Evolutionary conservation across 768 basidiomycete genomes (phyloP).

Genomic region (Cystobasidiopsis lactophilus): DNA sequence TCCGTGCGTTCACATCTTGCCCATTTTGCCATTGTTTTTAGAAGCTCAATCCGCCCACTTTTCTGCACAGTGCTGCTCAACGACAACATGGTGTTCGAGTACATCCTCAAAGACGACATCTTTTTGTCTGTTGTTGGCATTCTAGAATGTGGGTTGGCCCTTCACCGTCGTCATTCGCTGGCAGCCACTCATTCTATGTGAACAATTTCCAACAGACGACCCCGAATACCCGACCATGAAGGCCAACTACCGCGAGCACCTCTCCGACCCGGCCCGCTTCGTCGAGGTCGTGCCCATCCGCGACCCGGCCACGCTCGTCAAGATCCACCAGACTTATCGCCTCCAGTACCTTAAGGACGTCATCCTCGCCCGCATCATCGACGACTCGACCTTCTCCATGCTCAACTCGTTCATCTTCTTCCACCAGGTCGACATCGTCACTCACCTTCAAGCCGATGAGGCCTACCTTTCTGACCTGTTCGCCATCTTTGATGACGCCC

Average conservation of each 20-base stretch:
- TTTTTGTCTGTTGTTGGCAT: conserved; percentile 87
- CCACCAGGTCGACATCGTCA: conserved; percentile 96
- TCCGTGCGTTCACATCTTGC: conserved; percentile 40
- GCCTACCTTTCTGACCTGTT: conserved; percentile 59
- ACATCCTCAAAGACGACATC: conserved; percentile 74
- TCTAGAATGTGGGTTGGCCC: conserved; percentile 59
- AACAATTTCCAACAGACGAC: conserved; percentile 42
- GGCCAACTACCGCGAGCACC: conserved; percentile 88
- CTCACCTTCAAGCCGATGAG: conserved; percentile 57
- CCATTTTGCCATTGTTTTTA: neutral
- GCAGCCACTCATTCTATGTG: neutral
- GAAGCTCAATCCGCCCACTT: neutral
- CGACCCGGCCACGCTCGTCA: conserved; percentile 50
- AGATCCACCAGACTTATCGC: conserved; percentile 92
- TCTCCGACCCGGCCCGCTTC: conserved; percentile 58
- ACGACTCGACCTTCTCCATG: conserved; percentile 91
- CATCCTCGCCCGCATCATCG: conserved; percentile 76
- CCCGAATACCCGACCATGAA: conserved; percentile 92
- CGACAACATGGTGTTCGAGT: conserved; percentile 83
- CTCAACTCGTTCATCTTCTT: conserved; percentile 94
- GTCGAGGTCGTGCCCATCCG: conserved; percentile 70
- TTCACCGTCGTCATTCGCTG: too few relatives aligned
- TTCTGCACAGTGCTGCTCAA: conserved; percentile 58
- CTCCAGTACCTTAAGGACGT: conserved; percentile 96
- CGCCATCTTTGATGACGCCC: conserved; percentile 31